These are phyloP conservation scores for Cystofilobasidium bisporidii DNA, from an alignment of 768 basidiomycete genomes.

Conservation along the genomic window DNA sequence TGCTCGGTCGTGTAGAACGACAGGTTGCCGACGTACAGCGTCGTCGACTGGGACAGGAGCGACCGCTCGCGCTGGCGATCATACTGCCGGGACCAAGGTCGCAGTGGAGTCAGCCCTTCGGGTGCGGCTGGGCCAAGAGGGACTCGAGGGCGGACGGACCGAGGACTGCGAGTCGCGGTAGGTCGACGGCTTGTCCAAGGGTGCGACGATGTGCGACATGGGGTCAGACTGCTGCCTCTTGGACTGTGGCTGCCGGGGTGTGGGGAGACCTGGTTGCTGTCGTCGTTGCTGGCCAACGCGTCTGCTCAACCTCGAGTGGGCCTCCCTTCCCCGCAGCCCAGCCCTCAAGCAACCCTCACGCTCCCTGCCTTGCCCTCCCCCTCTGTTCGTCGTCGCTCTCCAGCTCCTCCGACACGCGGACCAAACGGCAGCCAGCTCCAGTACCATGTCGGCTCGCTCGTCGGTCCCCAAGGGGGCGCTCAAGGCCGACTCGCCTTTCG, in stretches of 20 bases:
- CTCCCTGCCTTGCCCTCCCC: too few species aligned
- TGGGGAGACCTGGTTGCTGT: too few species aligned
- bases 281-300: too few species aligned
- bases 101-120: too few species aligned
- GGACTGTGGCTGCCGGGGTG: too few species aligned
- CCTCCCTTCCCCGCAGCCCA: too few species aligned
- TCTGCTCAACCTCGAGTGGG: too few species aligned
- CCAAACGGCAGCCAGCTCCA: too few species aligned
- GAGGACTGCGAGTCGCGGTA: conserved; percentile 89
- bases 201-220: conserved; percentile 68
- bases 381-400: too few species aligned
- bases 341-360: too few species aligned
- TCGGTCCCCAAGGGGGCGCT: not conserved
- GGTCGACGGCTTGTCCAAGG: conserved; percentile 88
- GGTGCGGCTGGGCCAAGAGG: conserved; percentile 5
- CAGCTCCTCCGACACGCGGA: too few species aligned
- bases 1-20: conserved; percentile 75
- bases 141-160: conserved; percentile 10
- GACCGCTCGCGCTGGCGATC: conserved; percentile 72
- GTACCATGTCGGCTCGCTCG: too few species aligned
- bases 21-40: conserved; percentile 68
- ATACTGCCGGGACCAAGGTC: conserved; percentile 29
- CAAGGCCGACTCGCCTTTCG: not conserved
- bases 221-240: not conserved
- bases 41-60: conserved; percentile 70